Conservation (phyloP, 2,329 filamentous ascomycete species). For the Beauveria asiatica region DNA sequence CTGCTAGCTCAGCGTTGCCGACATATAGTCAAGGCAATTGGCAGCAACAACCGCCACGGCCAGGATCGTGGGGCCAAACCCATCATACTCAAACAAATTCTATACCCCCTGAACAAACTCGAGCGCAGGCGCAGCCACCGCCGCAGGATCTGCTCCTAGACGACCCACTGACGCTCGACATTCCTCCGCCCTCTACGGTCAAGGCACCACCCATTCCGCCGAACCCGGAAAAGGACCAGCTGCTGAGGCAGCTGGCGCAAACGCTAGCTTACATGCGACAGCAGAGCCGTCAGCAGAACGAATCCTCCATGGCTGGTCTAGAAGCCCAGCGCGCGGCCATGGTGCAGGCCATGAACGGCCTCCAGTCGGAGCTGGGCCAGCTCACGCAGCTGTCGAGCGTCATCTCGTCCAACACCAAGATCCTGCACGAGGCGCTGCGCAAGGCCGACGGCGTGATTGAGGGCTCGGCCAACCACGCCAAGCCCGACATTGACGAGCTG, state of each 20-base stretch:
- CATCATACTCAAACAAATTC: conserved; percentile 22
- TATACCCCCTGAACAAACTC: conserved; percentile 19
- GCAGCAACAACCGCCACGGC: conserved; percentile 15
- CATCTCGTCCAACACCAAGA: conserved; percentile 66
- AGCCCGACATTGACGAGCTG: conserved; percentile 79
- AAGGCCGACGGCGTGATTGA: conserved; percentile 73
- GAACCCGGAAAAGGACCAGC: conserved; percentile 89
- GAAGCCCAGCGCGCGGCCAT: conserved; percentile 74
- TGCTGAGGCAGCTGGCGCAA: conserved; percentile 67
- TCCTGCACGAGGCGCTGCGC: conserved; percentile 67
- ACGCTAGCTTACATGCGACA: conserved; percentile 62
- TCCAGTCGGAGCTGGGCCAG: conserved; percentile 66
- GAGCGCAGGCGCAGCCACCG: conserved; percentile 18
- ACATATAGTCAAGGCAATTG: conserved; percentile 19
- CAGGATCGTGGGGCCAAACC: conserved; percentile 17
- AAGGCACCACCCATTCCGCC: conserved; percentile 82
- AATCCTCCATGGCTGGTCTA: conserved; percentile 65
- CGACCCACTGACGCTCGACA: conserved; percentile 43
- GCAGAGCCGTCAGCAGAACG: conserved; percentile 61
- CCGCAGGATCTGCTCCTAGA: conserved; percentile 47
- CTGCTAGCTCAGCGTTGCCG: conserved; percentile 11
- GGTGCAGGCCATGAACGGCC: conserved; percentile 54
- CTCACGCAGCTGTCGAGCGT: conserved; percentile 63
- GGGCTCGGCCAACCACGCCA: conserved; percentile 57
- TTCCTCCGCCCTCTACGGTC: conserved; percentile 40